A percentile compares a stretch with the other conserved stretches of the same genome.
These are phyloP conservation scores for Fusarium burgessii DNA, from an alignment of 2,329 filamentous ascomycete species.

Conservation along the genomic window DNA sequence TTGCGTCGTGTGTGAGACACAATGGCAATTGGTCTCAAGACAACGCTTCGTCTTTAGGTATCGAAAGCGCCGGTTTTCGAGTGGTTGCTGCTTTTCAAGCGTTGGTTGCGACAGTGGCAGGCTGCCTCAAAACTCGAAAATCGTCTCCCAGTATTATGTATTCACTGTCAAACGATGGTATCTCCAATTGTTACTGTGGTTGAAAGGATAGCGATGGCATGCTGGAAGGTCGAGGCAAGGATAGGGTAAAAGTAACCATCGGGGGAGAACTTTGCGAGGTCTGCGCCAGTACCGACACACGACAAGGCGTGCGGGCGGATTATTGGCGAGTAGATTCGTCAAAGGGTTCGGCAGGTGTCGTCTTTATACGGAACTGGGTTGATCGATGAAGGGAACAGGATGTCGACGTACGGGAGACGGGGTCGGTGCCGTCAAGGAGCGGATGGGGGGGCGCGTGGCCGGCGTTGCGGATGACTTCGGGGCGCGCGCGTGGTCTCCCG, in stretches of 20 bases:
- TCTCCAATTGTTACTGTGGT: constrained; percentile 27
- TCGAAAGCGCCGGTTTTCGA: constrained; percentile 30
- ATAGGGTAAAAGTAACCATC: constrained; percentile 43
- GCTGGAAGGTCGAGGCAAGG: constrained; percentile 34
- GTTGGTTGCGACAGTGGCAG: constrained; percentile 33
- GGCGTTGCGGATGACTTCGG: constrained; percentile 50
- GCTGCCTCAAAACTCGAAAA: constrained; percentile 3
- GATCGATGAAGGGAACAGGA: constrained; percentile 12
- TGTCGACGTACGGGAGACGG: constrained; percentile 23
- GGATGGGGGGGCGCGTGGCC: constrained; percentile 46
- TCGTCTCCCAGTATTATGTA: not conserved
- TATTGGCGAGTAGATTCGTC: constrained; percentile 24
- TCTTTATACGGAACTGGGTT: constrained; percentile 17
- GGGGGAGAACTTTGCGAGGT: constrained; percentile 35
- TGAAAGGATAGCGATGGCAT: constrained; percentile 36
- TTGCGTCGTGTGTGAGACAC: constrained; percentile 19
- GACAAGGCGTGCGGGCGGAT: constrained; percentile 28
- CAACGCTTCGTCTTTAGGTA: constrained; percentile 25
- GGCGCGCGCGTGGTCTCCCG: constrained; percentile 44
- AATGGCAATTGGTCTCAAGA: constrained; percentile 42
- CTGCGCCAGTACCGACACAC: constrained; percentile 42
- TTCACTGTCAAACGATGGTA: constrained; percentile 18
- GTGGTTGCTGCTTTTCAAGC: constrained; percentile 27
- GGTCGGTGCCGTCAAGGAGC: constrained; percentile 33
- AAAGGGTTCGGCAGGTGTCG: constrained; percentile 22